These are phyloP conservation scores for Alloteropsis semialata DNA, from an alignment of 176 grass and related monocot species.

Conservation along the genomic window DNA sequence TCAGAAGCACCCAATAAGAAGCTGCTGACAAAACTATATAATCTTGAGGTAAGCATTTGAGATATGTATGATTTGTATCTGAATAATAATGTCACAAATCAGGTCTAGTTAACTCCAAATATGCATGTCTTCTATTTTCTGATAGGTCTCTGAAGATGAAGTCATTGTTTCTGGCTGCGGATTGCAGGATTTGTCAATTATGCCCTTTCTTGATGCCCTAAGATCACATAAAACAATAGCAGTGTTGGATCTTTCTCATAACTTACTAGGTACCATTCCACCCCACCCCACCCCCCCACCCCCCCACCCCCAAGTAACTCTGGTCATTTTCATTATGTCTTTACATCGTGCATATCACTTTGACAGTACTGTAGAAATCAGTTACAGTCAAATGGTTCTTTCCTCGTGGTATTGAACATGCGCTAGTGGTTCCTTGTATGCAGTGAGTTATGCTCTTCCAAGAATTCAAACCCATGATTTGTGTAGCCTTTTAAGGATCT, in stretches of 20 bases:
- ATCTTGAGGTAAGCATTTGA: constrained; percentile 70
- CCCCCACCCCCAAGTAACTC: too few species aligned
- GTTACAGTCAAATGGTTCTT: constrained; percentile 12
- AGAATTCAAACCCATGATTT: background rate
- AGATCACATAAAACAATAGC: constrained; percentile 83
- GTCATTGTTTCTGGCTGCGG: constrained; percentile 86
- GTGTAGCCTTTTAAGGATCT: background rate
- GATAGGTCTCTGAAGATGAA: constrained; percentile 96
- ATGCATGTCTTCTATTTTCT: constrained; percentile 23
- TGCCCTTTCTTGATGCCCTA: constrained; percentile 78
- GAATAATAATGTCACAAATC: constrained; percentile 5
- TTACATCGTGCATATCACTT: constrained; percentile 3
- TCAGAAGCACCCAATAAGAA: constrained; percentile 72
- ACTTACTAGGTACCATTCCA: constrained; percentile 85
- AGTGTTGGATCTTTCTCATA: constrained; percentile 94
- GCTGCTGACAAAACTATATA: constrained; percentile 80
- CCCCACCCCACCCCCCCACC: too few species aligned
- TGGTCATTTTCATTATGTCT: background rate
- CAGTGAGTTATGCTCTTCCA: background rate
- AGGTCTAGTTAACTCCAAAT: constrained; percentile 35
- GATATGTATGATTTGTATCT: constrained; percentile 21
- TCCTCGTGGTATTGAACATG: background rate
- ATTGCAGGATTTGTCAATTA: constrained; percentile 74
- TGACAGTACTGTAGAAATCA: background rate
- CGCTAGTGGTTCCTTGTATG: background rate